phyloP scores from a whole-genome alignment of 208 protist species.

The Acanthamoeba triangularis region DNA sequence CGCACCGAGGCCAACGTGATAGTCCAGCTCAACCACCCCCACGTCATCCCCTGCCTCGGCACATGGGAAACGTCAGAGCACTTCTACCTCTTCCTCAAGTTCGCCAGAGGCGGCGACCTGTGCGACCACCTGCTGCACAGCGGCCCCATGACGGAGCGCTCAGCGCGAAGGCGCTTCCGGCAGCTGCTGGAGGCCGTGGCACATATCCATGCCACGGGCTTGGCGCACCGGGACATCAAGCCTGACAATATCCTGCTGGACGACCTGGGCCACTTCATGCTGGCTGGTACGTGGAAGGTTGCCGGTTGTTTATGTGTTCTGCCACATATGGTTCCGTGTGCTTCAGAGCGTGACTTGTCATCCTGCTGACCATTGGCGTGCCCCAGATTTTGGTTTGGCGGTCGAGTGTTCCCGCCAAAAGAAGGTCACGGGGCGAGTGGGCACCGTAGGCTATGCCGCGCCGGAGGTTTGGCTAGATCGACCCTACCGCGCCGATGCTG shows the following conservation, averaged over 20 bases:
- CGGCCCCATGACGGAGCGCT: background rate
- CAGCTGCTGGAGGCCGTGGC: constrained; percentile 20
- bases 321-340: too few relatives aligned
- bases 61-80: background rate
- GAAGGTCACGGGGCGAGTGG: background rate
- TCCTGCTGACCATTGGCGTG: background rate
- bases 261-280: background rate
- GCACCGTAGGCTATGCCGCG: background rate
- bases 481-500: background rate
- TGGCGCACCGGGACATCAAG: constrained; percentile 59
- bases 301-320: too few relatives aligned
- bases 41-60: background rate
- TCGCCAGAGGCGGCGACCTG: constrained; percentile 3
- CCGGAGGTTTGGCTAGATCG: background rate
- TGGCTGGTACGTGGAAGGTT: background rate
- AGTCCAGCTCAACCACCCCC: background rate
- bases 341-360: too few relatives aligned
- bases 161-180: background rate
- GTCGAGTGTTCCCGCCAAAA: too few relatives aligned
- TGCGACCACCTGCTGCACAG: background rate
- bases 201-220: background rate
- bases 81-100: constrained; percentile 42
- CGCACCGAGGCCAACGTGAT: background rate
- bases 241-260: constrained; percentile 44
- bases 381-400: background rate